A percentile compares a stretch with the other conserved stretches of the same genome.
These are phyloP conservation scores for Fusarium sp. DNA, from an alignment of 2,329 filamentous ascomycete genomes.

Conservation along the genomic window DNA sequence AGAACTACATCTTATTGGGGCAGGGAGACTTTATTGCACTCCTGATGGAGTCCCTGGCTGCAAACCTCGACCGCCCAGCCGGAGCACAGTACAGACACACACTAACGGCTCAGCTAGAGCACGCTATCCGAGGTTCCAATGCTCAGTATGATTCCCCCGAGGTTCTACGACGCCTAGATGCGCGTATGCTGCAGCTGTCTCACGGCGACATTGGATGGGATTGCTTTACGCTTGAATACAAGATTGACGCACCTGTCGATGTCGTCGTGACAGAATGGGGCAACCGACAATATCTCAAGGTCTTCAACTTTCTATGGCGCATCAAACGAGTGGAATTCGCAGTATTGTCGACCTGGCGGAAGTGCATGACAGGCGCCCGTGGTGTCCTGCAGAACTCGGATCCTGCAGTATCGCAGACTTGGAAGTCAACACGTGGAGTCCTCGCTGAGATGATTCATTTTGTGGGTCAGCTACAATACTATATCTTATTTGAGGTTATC, in stretches of 20 bases:
- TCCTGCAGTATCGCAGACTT: constrained; percentile 78
- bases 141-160: constrained; percentile 96
- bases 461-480: constrained; percentile 96
- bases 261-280: constrained; percentile 98
- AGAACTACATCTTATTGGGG: constrained; percentile 93
- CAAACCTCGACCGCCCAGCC: constrained; percentile 94
- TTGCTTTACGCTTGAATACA: constrained; percentile 98
- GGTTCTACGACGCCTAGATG: constrained; percentile 90
- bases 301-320: constrained; percentile 99
- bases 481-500: constrained; percentile 98
- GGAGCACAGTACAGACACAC: constrained; percentile 97
- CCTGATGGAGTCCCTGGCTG: constrained; percentile 94
- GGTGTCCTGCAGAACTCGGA: constrained; percentile 88
- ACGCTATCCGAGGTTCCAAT: constrained; percentile 96
- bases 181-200: constrained; percentile 97
- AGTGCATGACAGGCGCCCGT: constrained; percentile 93
- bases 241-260: constrained; percentile 95
- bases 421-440: constrained; percentile 90
- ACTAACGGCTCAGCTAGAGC: constrained; percentile 96
- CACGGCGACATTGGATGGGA: constrained; percentile 99
- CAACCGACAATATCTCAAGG: constrained; percentile 95
- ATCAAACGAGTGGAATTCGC: constrained; percentile 98
- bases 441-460: constrained; percentile 99
- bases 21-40: constrained; percentile 98
- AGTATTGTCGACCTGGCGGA: constrained; percentile 90